A percentile compares a stretch with the other conserved stretches of the same genome.
Conservation (phyloP, 495 filamentous ascomycete genomes). For the Symbiotaphrina buchneri region DNA sequence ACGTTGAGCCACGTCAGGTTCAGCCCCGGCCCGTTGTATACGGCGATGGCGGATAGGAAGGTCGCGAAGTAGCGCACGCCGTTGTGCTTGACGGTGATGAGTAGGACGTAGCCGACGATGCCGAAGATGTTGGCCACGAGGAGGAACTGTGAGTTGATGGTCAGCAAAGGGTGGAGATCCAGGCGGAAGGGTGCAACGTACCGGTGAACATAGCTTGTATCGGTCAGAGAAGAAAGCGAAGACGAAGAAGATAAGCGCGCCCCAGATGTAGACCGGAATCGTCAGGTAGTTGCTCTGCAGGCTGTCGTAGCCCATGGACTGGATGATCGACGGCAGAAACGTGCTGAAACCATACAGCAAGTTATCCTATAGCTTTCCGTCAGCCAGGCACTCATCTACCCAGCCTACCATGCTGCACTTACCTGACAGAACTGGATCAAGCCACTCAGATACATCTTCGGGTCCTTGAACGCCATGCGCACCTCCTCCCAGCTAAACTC, state of each 20-base stretch:
- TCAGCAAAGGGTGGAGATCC: conserved; percentile 18
- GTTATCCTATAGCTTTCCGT: too few species aligned
- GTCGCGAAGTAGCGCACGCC: conserved; percentile 30
- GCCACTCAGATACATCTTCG: conserved; percentile 12
- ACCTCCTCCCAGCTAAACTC: conserved; percentile 29
- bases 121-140: conserved; percentile 20
- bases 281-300: conserved; percentile 20
- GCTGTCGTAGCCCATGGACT: conserved; percentile 24
- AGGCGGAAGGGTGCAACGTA: conserved; percentile 19
- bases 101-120: conserved; percentile 26
- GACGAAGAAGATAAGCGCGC: conserved; percentile 1
- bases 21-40: conserved; percentile 24
- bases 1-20: conserved; percentile 33
- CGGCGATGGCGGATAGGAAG: conserved; percentile 26
- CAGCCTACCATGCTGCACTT: too few species aligned
- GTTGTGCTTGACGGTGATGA: conserved; percentile 17
- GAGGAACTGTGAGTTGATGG: conserved; percentile 14
- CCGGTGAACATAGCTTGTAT: conserved; percentile 6
- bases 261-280: conserved; percentile 16
- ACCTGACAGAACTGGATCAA: conserved; percentile 4
- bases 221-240: conserved; percentile 3
- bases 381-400: too few species aligned
- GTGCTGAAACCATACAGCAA: conserved; percentile 35
- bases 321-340: conserved; percentile 32
- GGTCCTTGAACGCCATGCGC: conserved; percentile 15